A percentile compares a stretch with the other conserved stretches of the same genome.
These are phyloP conservation scores for Fusarium sp. DNA, from an alignment of 2,329 filamentous ascomycete species.

Conservation along the genomic window DNA sequence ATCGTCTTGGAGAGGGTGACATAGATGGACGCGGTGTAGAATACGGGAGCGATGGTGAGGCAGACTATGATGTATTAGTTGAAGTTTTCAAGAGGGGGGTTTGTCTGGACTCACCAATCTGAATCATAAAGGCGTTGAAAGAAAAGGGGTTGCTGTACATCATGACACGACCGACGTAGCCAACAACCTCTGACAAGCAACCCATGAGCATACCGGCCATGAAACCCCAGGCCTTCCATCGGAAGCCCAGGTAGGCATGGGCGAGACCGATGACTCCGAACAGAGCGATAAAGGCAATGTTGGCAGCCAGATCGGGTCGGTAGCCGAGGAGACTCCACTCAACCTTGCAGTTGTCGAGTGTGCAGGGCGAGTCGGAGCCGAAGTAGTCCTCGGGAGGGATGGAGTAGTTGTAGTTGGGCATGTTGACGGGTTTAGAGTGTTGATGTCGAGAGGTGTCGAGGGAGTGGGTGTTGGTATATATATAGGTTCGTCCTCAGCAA, in stretches of 20 bases:
- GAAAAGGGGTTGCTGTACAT: conserved; percentile 69
- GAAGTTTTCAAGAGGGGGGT: not conserved
- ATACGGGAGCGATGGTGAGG: conserved; percentile 63
- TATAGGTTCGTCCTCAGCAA: not conserved
- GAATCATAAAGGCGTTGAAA: conserved; percentile 72
- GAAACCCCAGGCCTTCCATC: conserved; percentile 63
- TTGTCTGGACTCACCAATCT: conserved; percentile 62
- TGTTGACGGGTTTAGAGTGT: conserved; percentile 21
- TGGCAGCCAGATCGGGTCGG: conserved; percentile 64
- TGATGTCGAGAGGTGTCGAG: not conserved
- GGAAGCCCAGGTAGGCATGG: conserved; percentile 59
- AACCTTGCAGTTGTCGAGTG: conserved; percentile 59
- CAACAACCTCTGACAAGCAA: conserved; percentile 68
- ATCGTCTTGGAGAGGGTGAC: conserved; percentile 66
- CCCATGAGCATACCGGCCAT: conserved; percentile 66
- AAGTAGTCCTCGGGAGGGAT: conserved; percentile 50
- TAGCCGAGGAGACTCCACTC: conserved; percentile 66
- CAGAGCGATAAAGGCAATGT: conserved; percentile 62
- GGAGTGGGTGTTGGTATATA: not conserved
- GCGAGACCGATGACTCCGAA: conserved; percentile 57
- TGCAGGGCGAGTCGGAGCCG: conserved; percentile 60
- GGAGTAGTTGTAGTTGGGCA: conserved; percentile 36
- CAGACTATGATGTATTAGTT: conserved; percentile 55
- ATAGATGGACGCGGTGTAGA: conserved; percentile 73
- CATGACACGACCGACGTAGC: conserved; percentile 71